phyloP scores from a whole-genome alignment of 495 filamentous ascomycete genomes.

The Podospora didyma region DNA sequence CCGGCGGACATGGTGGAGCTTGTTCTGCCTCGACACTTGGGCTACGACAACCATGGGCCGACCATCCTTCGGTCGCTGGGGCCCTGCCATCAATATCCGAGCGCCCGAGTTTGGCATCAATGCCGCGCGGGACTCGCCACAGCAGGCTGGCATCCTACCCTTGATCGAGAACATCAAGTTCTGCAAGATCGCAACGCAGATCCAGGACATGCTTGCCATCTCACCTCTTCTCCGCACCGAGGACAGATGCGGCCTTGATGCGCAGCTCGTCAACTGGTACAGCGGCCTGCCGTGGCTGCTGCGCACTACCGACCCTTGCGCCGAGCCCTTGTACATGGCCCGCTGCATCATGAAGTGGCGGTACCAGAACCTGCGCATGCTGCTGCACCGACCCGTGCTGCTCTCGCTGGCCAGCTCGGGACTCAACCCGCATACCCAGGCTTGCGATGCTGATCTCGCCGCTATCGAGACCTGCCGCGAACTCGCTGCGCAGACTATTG shows the following conservation, averaged over 20 bases:
- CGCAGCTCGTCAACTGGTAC: slow-evolving; percentile 67
- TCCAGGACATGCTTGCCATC: slow-evolving; percentile 72
- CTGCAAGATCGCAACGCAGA: slow-evolving; percentile 72
- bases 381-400: slow-evolving; percentile 72
- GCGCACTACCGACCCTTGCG: slow-evolving; percentile 63
- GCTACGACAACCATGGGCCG: slow-evolving; percentile 72
- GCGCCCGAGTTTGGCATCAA: slow-evolving; percentile 55
- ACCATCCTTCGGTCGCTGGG: slow-evolving; percentile 71
- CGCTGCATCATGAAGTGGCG: slow-evolving; percentile 80
- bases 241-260: slow-evolving; percentile 62
- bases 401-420: slow-evolving; percentile 67
- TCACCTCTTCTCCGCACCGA: slow-evolving; percentile 61
- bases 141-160: slow-evolving; percentile 62
- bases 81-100: slow-evolving; percentile 67
- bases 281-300: slow-evolving; percentile 68
- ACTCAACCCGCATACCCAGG: slow-evolving; percentile 50
- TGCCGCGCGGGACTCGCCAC: slow-evolving; percentile 46
- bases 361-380: slow-evolving; percentile 73
- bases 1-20: slow-evolving; percentile 73
- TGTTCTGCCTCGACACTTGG: slow-evolving; percentile 80
- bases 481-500: slow-evolving; percentile 65
- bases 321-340: slow-evolving; percentile 64
- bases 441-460: slow-evolving; percentile 61
- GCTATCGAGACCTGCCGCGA: slow-evolving; percentile 66
- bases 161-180: slow-evolving; percentile 75